Evolutionary conservation across 2,329 filamentous ascomycete genomes (phyloP).

Genomic region (Cordyceps cateniannulata): DNA sequence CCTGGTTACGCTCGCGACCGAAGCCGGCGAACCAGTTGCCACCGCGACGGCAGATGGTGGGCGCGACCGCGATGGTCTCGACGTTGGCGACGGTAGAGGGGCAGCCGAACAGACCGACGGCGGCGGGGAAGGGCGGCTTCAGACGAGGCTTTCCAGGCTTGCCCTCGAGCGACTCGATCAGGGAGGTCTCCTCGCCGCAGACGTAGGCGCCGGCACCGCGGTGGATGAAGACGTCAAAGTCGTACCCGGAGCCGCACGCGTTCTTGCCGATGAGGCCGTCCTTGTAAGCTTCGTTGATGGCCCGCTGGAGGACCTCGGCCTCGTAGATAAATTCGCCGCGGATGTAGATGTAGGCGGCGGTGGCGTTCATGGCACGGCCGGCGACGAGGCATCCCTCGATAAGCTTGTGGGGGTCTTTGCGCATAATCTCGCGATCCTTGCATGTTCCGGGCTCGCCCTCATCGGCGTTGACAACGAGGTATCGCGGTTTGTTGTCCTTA

Average conservation of each 20-base stretch:
- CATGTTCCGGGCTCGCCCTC: conserved; percentile 98
- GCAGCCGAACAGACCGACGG: conserved; percentile 96
- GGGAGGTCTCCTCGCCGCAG: conserved; percentile 94
- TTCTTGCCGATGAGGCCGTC: conserved; percentile 97
- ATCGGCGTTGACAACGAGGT: conserved; percentile 96
- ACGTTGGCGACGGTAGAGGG: conserved; percentile 97
- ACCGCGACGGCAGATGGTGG: conserved; percentile 90
- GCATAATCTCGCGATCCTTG: conserved; percentile 99
- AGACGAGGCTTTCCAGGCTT: conserved; percentile 98
- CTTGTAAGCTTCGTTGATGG: conserved; percentile 96
- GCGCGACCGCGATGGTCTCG: conserved; percentile 91
- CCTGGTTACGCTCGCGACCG: conserved; percentile 90
- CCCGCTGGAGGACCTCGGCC: conserved; percentile 84
- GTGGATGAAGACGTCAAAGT: conserved; percentile 96
- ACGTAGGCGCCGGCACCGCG: conserved; percentile 96
- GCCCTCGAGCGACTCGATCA: conserved; percentile 97
- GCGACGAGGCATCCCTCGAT: conserved; percentile 95
- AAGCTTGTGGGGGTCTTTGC: conserved; percentile 98
- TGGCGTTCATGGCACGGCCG: conserved; percentile 97
- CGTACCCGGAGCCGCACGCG: conserved; percentile 91
- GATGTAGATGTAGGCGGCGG: conserved; percentile 98
- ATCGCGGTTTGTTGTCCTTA: conserved; percentile 91
- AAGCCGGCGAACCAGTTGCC: conserved; percentile 90
- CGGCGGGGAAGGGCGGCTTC: conserved; percentile 97
- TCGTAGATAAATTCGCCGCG: conserved; percentile 97